phyloP scores from a whole-genome alignment of 495 filamentous ascomycete genomes.

The Trypethelium eluteriae region DNA sequence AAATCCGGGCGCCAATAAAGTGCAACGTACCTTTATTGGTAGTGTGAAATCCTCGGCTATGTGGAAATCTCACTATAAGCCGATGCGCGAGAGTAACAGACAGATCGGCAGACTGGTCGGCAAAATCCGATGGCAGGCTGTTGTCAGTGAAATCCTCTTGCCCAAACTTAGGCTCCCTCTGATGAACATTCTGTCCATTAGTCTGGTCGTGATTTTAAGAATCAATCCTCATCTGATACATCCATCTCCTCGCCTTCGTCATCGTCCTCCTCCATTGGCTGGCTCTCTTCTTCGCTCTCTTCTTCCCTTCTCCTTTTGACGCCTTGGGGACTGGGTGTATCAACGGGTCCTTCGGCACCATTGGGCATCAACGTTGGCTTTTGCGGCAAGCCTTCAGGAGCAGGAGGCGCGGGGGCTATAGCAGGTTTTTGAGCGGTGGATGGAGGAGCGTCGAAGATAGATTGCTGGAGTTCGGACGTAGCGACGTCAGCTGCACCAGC shows the following conservation, averaged over 20 bases:
- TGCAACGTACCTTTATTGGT: neutral
- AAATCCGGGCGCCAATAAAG: neutral
- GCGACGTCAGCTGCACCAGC: slow-evolving; percentile 47
- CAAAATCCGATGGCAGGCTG: too few relatives aligned
- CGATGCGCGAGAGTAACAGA: too few relatives aligned
- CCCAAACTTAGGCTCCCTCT: too few relatives aligned
- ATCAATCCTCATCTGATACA: slow-evolving; percentile 32
- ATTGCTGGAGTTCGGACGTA: slow-evolving; percentile 65
- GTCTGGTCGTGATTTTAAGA: neutral
- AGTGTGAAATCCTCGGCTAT: neutral
- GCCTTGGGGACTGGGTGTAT: slow-evolving; percentile 25
- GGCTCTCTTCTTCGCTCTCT: slow-evolving; percentile 28
- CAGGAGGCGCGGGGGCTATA: slow-evolving; percentile 49
- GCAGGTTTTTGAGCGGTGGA: slow-evolving; percentile 19
- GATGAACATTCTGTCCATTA: too few relatives aligned
- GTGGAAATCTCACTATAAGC: neutral
- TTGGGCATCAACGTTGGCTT: neutral
- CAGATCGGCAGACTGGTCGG: neutral
- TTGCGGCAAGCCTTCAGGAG: slow-evolving; percentile 37
- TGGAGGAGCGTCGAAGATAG: slow-evolving; percentile 53
- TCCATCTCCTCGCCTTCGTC: slow-evolving; percentile 34
- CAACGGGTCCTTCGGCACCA: slow-evolving; percentile 11
- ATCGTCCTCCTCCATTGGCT: slow-evolving; percentile 32
- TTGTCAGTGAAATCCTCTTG: too few relatives aligned
- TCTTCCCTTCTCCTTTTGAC: slow-evolving; percentile 31